A percentile compares a stretch with the other conserved stretches of the same genome.
phyloP scores from a whole-genome alignment of 2,329 filamentous ascomycete species.

The Exophiala sp. region DNA sequence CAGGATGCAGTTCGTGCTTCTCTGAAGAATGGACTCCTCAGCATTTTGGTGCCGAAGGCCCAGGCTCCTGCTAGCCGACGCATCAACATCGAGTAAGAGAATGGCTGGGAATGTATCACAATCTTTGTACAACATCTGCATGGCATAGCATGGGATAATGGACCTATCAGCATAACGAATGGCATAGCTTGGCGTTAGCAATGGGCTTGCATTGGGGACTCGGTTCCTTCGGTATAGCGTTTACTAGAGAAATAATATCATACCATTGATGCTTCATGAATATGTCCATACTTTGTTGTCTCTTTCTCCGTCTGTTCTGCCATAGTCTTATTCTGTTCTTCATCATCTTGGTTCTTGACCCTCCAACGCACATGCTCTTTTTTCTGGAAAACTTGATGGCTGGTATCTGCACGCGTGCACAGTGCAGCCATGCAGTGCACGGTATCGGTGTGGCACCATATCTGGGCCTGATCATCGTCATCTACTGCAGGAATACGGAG shows the following conservation, averaged over 20 bases:
- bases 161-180: background rate
- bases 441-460: too few species aligned
- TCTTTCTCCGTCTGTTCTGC: background rate
- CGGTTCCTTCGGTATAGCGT: conserved; percentile 7
- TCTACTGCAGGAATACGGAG: background rate
- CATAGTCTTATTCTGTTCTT: background rate
- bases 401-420: background rate
- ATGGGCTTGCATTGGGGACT: conserved; percentile 1
- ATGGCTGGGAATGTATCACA: background rate
- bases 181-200: conserved; percentile 13
- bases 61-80: conserved; percentile 47
- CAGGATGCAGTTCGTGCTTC: conserved; percentile 60
- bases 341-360: background rate
- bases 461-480: background rate
- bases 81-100: conserved; percentile 54
- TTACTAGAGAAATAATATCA: background rate
- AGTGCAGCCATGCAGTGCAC: conserved; percentile 2
- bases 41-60: conserved; percentile 56
- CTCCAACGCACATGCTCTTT: background rate
- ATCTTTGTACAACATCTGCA: conserved; percentile 11
- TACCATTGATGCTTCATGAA: background rate
- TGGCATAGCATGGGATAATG: background rate
- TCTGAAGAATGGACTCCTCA: conserved; percentile 59
- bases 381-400: background rate
- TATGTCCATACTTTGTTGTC: background rate